Base-by-base conservation (phyloP, 2,329 filamentous ascomycete genomes). In the Microdochium bolleyi region DNA sequence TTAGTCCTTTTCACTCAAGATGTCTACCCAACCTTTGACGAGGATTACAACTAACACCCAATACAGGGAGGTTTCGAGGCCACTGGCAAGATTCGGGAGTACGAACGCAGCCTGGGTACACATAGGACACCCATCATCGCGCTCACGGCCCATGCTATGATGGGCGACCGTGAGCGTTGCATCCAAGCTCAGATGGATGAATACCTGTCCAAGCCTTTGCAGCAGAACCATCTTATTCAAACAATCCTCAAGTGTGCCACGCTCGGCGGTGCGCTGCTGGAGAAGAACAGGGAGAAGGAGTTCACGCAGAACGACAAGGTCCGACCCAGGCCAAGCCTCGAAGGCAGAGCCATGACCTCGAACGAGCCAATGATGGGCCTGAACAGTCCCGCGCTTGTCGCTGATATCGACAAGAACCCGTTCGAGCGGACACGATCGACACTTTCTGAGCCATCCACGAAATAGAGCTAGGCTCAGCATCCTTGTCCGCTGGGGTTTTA, bases 151-250 rank as follows among this genome's bases (percentile, higher is more conserved):
- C 94, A 99, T 72, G 94, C 94, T 61, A 99, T 99, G 94, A 85
- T 97, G 75, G 94, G 94, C 58, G 94, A 99, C 65, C 84, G 94
- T 50, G 94, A 99, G 69, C 96, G 95, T 76, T 99, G 94, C 70
- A 95, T 99, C 56, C 90, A 96, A 67, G 94, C 92, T 10, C 91
- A 97, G 73, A 99, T 99, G 94, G 94, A 99, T 68, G 94, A 99
- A 70, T 99, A 99, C 66, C 77, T 99, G 44, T 96, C 92, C 19
- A 99, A 99, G 68, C 92, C 92, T 24, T 77, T 97, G 56, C 95
- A 96, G 70, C 92, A 96, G 66, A 96, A 95, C 67, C 90, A 96
- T 68, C 85, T 97, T 64, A 96, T 97, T 64, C 92, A 97, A 73
- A 96, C 92, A 1, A 97, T 99, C 55, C 81, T 97, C 58, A 96